Conservation (phyloP, 306 rosid species). For the Prunus davidiana region DNA sequence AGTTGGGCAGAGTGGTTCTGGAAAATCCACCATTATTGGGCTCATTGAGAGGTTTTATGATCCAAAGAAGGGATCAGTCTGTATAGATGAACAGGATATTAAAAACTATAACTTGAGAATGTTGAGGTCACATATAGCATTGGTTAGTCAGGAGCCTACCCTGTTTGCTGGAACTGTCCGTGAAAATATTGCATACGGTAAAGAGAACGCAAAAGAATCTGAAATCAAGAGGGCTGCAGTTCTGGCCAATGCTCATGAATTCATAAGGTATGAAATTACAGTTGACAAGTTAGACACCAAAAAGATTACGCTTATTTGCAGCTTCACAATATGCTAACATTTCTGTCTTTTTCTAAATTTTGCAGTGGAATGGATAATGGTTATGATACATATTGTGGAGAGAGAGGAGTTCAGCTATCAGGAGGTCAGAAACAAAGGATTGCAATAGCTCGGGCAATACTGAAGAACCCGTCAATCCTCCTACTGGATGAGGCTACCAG, state of each 20-base stretch:
- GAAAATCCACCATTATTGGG: slow-evolving; percentile 85
- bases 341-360: not conserved
- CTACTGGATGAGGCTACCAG: slow-evolving; percentile 88
- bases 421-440: slow-evolving; percentile 94
- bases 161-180: slow-evolving; percentile 71
- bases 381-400: slow-evolving; percentile 76
- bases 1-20: slow-evolving; percentile 83
- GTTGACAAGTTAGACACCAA: not conserved
- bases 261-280: slow-evolving; percentile 54
- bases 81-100: slow-evolving; percentile 77
- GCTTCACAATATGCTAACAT: not conserved
- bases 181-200: slow-evolving; percentile 77
- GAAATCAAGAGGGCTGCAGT: slow-evolving; percentile 81
- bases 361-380: slow-evolving; percentile 83
- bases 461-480: slow-evolving; percentile 78
- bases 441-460: slow-evolving; percentile 77
- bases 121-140: slow-evolving; percentile 76
- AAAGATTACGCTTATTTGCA: not conserved
- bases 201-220: slow-evolving; percentile 61
- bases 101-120: slow-evolving; percentile 61
- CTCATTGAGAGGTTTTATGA: slow-evolving; percentile 86
- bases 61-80: slow-evolving; percentile 61
- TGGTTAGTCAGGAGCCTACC: slow-evolving; percentile 82
- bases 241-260: slow-evolving; percentile 91
- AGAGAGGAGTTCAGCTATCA: slow-evolving; percentile 84